Evolutionary conservation across 2,329 filamentous ascomycete species (phyloP).

Genomic region (Pseudophaeomoniella oleicola): DNA sequence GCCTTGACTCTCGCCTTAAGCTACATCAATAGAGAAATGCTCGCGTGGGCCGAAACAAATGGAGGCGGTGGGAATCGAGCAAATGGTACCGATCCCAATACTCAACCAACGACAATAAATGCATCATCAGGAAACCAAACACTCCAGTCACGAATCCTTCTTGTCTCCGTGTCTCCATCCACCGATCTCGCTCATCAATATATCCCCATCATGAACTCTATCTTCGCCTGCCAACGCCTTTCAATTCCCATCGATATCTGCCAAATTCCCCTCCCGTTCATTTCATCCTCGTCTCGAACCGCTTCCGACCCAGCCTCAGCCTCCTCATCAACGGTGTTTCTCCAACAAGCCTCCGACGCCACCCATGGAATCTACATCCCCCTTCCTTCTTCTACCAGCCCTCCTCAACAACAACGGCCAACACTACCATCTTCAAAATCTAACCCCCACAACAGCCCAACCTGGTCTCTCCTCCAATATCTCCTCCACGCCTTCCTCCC

Average conservation of each 20-base stretch:
- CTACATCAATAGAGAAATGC: constrained; percentile 73
- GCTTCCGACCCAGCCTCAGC: constrained; percentile 1
- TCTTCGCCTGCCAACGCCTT: constrained; percentile 84
- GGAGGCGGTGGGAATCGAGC: constrained; percentile 21
- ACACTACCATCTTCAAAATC: constrained; percentile 1
- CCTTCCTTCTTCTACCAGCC: constrained; percentile 15
- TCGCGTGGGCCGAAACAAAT: constrained; percentile 47
- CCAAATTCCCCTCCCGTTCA: constrained; percentile 37
- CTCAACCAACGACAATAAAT: constrained; percentile 21
- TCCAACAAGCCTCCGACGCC: constrained; percentile 77
- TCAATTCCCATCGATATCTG: constrained; percentile 86
- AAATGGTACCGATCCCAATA: constrained; percentile 13
- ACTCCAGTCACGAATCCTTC: constrained; percentile 69
- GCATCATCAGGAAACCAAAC: constrained; percentile 17
- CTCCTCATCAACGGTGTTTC: constrained; percentile 52
- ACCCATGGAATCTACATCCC: constrained; percentile 57
- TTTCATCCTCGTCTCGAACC: not conserved
- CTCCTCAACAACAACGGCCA: not conserved
- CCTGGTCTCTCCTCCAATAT: constrained; percentile 70
- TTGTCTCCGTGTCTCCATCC: constrained; percentile 80
- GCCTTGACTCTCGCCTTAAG: constrained; percentile 79
- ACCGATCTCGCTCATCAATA: constrained; percentile 80
- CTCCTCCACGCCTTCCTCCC: constrained; percentile 90
- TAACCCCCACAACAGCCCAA: constrained; percentile 24
- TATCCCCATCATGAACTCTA: constrained; percentile 96